Base-by-base conservation (phyloP, 2,329 filamentous ascomycete species). In the Penicillium corylophilum region DNA sequence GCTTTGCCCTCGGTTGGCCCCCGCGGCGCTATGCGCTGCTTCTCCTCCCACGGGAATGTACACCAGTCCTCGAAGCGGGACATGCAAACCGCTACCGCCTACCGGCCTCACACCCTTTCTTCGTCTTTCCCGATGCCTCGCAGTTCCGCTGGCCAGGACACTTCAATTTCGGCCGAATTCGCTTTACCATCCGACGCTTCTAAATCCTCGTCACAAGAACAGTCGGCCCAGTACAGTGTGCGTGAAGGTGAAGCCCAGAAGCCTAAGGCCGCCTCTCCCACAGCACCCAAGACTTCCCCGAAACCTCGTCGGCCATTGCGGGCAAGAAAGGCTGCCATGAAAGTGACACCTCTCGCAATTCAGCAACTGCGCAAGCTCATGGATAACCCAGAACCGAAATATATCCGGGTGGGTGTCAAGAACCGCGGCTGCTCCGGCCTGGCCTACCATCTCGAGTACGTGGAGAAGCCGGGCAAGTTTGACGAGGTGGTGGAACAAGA, bases 401-500 rank as follows among this genome's bases (percentile, higher is more conserved):
- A 96, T 59, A 96, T 99, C 71, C 87, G 94, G 64, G 89, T 99
- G 5, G 92, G 94, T 12, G 94, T 97, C 55, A 90, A 88, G 72
- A 96, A 96, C 73, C 83, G 90, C 59, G 94, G 94, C 9, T 99
- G 94, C 74, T 96, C 91, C 46, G 94, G 94, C 15, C 77, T 97
- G 60, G 88, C 92, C 28, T 99, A 99, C 71, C 85, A 96, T 67
- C 78, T 99, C 24, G 92, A 97, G 74, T 99, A 93, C 64, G 93
- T 97, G 44, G 92, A 97, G 64, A 92, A 92, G 78, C 83, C 93
- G 0, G 90, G 86, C 4, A 79, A 82, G 33, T 93, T 97, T 64
- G 94, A 99, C 65, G 94, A 99, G 73, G 81, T 86, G 46, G 90
- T 99, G 1, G 92, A 95, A 69, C 94, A 99, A 71, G 94, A 97